Percentiles rank a stretch among this genome's conserved stretches.
Conservation (phyloP, 257 asterid species). For the Haberlea rhodopensis region DNA sequence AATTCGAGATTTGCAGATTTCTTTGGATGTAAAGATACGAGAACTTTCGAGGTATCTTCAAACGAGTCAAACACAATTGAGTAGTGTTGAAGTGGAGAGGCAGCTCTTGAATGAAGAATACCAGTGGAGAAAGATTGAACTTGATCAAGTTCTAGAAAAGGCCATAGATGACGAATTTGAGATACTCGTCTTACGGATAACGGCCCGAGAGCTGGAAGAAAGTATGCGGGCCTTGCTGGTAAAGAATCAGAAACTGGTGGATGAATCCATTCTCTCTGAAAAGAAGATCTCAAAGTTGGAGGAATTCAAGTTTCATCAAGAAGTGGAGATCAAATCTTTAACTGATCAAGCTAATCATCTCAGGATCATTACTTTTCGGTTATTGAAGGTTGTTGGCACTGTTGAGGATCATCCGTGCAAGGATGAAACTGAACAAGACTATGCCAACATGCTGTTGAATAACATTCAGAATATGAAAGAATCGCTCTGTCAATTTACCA, state of each 20-base stretch:
- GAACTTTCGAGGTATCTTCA: slow-evolving; percentile 46
- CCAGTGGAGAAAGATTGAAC: slow-evolving; percentile 47
- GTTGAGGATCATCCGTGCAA: slow-evolving; percentile 33
- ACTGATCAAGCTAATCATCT: slow-evolving; percentile 48
- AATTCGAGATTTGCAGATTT: slow-evolving; percentile 54
- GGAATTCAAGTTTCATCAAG: slow-evolving; percentile 44
- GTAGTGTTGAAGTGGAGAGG: slow-evolving; percentile 46
- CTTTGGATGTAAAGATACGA: slow-evolving; percentile 60
- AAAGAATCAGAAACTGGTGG: slow-evolving; percentile 49
- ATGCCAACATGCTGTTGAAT: slow-evolving; percentile 35
- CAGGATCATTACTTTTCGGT: slow-evolving; percentile 48
- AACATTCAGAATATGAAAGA: slow-evolving; percentile 44
- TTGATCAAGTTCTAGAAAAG: slow-evolving; percentile 50
- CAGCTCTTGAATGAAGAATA: slow-evolving; percentile 50
- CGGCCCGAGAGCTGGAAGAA: slow-evolving; percentile 60
- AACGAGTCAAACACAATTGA: slow-evolving; percentile 38
- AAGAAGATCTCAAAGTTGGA: slow-evolving; percentile 47
- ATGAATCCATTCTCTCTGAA: slow-evolving; percentile 43
- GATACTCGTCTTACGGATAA: slow-evolving; percentile 50
- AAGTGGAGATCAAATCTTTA: slow-evolving; percentile 48
- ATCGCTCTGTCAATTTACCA: not conserved
- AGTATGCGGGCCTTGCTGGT: slow-evolving; percentile 37
- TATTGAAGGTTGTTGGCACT: slow-evolving; percentile 54
- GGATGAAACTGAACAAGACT: slow-evolving; percentile 44
- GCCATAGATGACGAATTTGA: slow-evolving; percentile 57